Conservation (phyloP, 345 rosid species). For the Hypericum perforatum region DNA sequence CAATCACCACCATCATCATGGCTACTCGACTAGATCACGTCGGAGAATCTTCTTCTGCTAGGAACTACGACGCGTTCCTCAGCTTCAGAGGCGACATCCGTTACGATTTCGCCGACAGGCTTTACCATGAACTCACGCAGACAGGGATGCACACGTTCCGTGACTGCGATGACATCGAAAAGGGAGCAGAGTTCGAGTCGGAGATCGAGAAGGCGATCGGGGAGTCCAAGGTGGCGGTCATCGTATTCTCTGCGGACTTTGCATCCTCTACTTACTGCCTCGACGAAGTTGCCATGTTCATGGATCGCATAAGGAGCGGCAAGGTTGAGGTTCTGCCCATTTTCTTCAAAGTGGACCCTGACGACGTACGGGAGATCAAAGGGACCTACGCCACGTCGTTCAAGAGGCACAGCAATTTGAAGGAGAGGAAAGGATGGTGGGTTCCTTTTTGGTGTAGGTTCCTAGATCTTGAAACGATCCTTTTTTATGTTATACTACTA, state of each 20-base stretch:
- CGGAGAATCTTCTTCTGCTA: too few species aligned
- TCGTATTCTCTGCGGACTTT: not conserved
- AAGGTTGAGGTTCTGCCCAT: not conserved
- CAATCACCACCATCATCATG: too few species aligned
- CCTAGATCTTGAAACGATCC: too few species aligned
- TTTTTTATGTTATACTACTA: too few species aligned
- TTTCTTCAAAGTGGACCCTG: constrained; percentile 1
- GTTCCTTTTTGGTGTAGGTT: too few species aligned
- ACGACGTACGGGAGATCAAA: not conserved
- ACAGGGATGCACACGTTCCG: not conserved
- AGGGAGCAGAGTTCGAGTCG: not conserved
- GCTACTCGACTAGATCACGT: too few species aligned
- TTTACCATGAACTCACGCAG: not conserved
- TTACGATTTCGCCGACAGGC: not conserved
- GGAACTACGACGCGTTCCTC: constrained; percentile 3
- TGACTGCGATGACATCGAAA: not conserved
- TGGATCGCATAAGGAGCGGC: not conserved
- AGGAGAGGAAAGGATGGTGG: not conserved
- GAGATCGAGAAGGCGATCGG: not conserved
- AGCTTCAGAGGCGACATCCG: constrained; percentile 1
- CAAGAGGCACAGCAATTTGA: not conserved
- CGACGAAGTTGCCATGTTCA: not conserved
- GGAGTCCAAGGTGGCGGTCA: constrained; percentile 6
- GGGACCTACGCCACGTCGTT: not conserved
- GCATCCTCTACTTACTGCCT: not conserved